Evolutionary conservation across 768 basidiomycete species (phyloP).

Genomic region (Hygrocybe punicea): DNA sequence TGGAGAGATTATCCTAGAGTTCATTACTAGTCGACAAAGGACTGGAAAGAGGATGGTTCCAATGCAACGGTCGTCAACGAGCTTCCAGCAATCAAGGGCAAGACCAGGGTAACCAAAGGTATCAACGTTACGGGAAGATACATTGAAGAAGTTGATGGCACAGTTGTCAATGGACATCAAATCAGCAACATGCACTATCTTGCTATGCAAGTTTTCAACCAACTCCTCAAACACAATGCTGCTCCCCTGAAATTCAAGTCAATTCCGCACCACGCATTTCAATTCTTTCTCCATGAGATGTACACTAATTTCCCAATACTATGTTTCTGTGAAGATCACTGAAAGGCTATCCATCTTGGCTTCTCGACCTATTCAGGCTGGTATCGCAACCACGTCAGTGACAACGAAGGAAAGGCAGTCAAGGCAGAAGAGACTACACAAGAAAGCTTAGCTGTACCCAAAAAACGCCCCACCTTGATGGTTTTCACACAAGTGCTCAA

Average conservation of each 20-base stretch:
- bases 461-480: background rate
- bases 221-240: background rate
- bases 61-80: background rate
- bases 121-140: background rate
- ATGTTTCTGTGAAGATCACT: slow-evolving; percentile 16
- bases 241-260: background rate
- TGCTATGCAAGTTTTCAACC: background rate
- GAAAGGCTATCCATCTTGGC: slow-evolving; percentile 16
- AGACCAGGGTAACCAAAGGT: background rate
- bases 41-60: background rate
- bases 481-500: background rate
- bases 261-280: background rate
- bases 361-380: slow-evolving; percentile 17
- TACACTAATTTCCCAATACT: slow-evolving; percentile 14
- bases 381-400: background rate
- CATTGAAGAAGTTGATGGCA: background rate
- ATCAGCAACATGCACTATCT: background rate
- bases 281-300: background rate
- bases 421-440: background rate
- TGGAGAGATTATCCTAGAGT: background rate
- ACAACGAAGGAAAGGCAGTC: background rate
- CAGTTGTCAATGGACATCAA: background rate
- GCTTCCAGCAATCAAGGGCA: background rate
- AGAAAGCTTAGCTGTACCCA: background rate
- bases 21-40: background rate